Base-by-base conservation (phyloP, 176 grass and related monocot genomes). In the Luzula sylvatica region DNA sequence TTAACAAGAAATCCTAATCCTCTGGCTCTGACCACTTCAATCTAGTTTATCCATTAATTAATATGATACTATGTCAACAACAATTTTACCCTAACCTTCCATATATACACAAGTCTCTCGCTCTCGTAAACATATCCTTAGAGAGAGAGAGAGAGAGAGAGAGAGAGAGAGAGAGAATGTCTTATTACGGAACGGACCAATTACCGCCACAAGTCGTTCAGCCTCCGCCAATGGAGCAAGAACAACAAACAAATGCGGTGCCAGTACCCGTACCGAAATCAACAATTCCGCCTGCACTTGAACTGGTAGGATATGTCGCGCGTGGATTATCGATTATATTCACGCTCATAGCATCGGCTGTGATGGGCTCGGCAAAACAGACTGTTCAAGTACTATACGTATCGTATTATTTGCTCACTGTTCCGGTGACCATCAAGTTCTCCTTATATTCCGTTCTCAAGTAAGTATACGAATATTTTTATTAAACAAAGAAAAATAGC, bases 91-190 rank as follows among this genome's bases (percentile, higher is more conserved):
- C n/a, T 35, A 35, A 35, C 30, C 9, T 35, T 35, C 30, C 8
- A 35, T 35, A 35, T 35, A 35, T 35, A 35, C 30, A 35, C 30
- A 35, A 35, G 30, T 35, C 30, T 4, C 30, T 2, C 30, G 7
- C 30, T 9, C 30, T 35, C 9, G 30, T 7, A 35, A 35, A 35
- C 30, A 35, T 9, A 35, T 35, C 30, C 30, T 35, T 4, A 35
- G 30, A 7, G 30, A 35, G 30, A 35, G 30, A 35, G 30, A 35
- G 30, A 35, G 30, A 35, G 8, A 28, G 7, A 61, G 14, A 47
- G n/a, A 29, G 9, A 62, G 6, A 61, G 16, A 40, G 25, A 46
- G 25, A 23, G n/a, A 28, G 5, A 62, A 62, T 62, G 58, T 18
- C 38, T 2, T 25, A 60, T 13, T 11, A 4, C 11, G 47, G 47